Evolutionary conservation across 805 yeast species (phyloP), one percentile per base, ranked within the genome.

Genomic region (Candida nanaspora): DNA sequence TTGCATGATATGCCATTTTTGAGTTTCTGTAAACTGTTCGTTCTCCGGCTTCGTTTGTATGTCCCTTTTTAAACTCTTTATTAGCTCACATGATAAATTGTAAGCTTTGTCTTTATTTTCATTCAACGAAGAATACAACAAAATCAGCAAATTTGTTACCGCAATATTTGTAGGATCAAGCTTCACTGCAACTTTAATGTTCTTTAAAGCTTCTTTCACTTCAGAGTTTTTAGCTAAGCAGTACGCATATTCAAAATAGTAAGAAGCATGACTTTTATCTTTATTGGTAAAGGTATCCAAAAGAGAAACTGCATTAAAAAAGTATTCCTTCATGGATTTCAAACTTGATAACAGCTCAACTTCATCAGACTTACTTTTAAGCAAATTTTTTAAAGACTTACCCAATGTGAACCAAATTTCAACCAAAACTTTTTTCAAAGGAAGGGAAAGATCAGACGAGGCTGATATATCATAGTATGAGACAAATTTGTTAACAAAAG

Each of bases 101-200:
- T 52, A 26, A 1, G 61, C 44, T 20, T 41, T 47, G 3, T 45
- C 47, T 10, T 38, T 26, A 7, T 66, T 68, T 43, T 73, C 76
- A 41, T 82, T 86, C 31, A 71, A 70, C 0, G 81, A 71, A 0
- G 89, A 74, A 25, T 79, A 66, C n/a, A 83, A 59, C 42, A 85
- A 68, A 0, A 79, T 74, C 32, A 84, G 62, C 47, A 86, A 61
- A 53, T 84, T 84, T 79, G 91, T 79, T 7, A 80, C 71, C 49
- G 72, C 72, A 50, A 80, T 66, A 38, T 77, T 71, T 33, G 72
- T 72, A 0, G 85, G 82, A 41, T 67, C 67, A 32, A 66, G 58
- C 35, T 68, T 74, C 43, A 79, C 61, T 4, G 63, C 59, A 36
- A 63, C 58, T 51, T 76, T 80, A 44, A 78, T 53, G 35, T 70